Evolutionary conservation across 805 yeast species (phyloP).

Genomic region (Barnettozyma siamensis): DNA sequence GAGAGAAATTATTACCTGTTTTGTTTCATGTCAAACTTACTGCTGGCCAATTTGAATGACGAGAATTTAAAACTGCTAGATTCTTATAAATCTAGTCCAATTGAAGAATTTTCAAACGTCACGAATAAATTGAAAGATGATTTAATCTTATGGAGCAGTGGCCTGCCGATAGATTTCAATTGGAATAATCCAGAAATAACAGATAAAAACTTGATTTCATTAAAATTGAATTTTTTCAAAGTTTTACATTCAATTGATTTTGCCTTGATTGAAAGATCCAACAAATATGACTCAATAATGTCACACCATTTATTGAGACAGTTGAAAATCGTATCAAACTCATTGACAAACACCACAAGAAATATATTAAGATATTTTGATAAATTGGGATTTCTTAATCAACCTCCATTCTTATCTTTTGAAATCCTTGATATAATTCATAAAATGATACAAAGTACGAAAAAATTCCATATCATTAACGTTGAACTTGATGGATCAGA

Average conservation of each 20-base stretch:
- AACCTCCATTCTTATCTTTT: not conserved
- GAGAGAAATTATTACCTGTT: slow-evolving; percentile 3
- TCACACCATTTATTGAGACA: not conserved
- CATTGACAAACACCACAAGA: not conserved
- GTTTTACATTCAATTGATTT: not conserved
- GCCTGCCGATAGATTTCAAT: not conserved
- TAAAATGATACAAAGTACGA: not conserved
- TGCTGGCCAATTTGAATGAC: not conserved
- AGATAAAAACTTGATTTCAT: not conserved
- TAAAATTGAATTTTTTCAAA: not conserved
- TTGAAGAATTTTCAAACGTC: not conserved
- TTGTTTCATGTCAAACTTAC: slow-evolving; percentile 4
- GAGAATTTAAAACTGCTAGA: not conserved
- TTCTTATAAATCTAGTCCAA: not conserved
- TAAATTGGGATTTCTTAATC: not conserved
- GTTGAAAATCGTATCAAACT: not conserved
- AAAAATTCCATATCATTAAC: not conserved
- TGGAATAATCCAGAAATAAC: not conserved
- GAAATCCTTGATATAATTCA: not conserved
- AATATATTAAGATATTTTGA: not conserved
- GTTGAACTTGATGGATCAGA: not conserved
- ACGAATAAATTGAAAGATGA: slow-evolving; percentile 1
- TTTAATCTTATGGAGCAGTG: not conserved
- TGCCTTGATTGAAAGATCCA: not conserved
- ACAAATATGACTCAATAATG: not conserved